Conservation (phyloP, 768 basidiomycete genomes). For the Russula ochroleuca region DNA sequence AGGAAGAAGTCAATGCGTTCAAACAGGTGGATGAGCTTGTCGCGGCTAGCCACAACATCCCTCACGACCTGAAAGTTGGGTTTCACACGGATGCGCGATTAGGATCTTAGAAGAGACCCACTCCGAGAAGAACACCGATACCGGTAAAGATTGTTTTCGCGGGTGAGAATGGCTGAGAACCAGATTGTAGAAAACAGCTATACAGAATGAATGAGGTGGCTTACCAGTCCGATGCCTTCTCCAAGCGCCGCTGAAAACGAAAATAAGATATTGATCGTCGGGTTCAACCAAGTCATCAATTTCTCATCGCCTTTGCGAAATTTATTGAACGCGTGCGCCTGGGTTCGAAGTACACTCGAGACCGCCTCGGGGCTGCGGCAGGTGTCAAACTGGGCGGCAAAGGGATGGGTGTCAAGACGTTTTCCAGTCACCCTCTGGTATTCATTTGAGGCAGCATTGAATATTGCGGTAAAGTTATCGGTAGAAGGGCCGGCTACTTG, state of each 20-base stretch:
- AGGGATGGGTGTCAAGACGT: too few species aligned
- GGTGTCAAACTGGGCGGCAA: background rate
- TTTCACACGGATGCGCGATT: background rate
- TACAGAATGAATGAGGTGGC: background rate
- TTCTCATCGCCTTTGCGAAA: background rate
- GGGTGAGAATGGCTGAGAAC: background rate
- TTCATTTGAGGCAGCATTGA: too few species aligned
- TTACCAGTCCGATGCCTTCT: background rate
- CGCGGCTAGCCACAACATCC: background rate
- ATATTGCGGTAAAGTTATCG: too few species aligned
- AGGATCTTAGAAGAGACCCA: background rate
- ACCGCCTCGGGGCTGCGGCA: background rate
- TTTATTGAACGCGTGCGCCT: background rate
- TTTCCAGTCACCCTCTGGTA: too few species aligned
- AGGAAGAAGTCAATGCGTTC: background rate
- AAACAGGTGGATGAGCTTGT: background rate
- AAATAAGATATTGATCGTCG: background rate
- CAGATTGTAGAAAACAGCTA: too few species aligned
- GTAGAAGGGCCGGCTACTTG: too few species aligned
- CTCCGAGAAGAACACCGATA: background rate
- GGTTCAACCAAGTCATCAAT: background rate
- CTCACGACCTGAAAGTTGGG: background rate
- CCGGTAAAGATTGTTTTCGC: background rate
- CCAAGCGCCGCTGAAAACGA: background rate
- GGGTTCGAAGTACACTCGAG: background rate